These are phyloP conservation scores for Fusarium incarnatum DNA, from an alignment of 2,329 filamentous ascomycete species.

Conservation along the genomic window DNA sequence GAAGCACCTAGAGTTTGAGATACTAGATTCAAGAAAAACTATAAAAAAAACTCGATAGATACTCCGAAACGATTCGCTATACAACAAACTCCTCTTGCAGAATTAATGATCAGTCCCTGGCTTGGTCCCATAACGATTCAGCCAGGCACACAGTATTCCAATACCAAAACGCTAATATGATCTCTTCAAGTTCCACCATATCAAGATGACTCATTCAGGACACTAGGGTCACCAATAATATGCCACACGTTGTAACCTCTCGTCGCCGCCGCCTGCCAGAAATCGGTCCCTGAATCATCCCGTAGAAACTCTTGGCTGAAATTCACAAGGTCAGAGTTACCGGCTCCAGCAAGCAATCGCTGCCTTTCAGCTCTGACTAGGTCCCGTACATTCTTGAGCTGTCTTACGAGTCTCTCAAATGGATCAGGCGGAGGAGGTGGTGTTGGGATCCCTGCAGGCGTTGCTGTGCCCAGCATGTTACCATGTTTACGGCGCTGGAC, in stretches of 20 bases:
- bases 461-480: slow-evolving; percentile 29
- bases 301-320: slow-evolving; percentile 41
- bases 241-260: slow-evolving; percentile 44
- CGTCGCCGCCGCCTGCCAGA: slow-evolving; percentile 44
- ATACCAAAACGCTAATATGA: neutral
- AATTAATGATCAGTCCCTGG: neutral
- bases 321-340: slow-evolving; percentile 32
- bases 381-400: slow-evolving; percentile 49
- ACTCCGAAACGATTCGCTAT: slow-evolving; percentile 4
- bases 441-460: slow-evolving; percentile 12
- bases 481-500: slow-evolving; percentile 48
- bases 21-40: neutral
- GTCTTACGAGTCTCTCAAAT: slow-evolving; percentile 48
- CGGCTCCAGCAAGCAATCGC: slow-evolving; percentile 39
- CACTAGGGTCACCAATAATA: slow-evolving; percentile 45
- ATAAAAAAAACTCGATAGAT: slow-evolving; percentile 4
- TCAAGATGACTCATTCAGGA: slow-evolving; percentile 37
- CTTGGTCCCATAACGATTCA: neutral
- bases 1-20: slow-evolving; percentile 15
- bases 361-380: slow-evolving; percentile 50
- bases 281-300: slow-evolving; percentile 42
- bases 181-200: neutral
- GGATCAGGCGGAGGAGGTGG: slow-evolving; percentile 47
- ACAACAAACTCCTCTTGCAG: slow-evolving; percentile 9
- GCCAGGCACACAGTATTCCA: neutral